Evolutionary conservation across 2,329 filamentous ascomycete species (phyloP).

Genomic region (Bipolaris oryzae): DNA sequence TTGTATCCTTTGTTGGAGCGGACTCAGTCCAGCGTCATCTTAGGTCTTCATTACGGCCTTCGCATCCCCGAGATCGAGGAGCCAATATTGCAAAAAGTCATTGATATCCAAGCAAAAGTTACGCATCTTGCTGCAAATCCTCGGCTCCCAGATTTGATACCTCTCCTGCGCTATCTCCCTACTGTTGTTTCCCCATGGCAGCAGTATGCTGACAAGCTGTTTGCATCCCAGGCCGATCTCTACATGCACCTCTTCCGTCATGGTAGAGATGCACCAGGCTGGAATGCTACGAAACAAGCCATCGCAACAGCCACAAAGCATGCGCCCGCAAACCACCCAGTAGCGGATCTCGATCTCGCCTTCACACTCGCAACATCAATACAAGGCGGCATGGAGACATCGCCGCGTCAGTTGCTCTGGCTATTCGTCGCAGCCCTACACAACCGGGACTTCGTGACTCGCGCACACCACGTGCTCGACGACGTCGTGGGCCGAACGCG

Average conservation of each 20-base stretch:
- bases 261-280: constrained; percentile 9
- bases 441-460: constrained; percentile 3
- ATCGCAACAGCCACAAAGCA: constrained; percentile 9
- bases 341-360: constrained; percentile 14
- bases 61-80: constrained; percentile 11
- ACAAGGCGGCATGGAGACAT: constrained; percentile 19
- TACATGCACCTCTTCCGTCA: constrained; percentile 14
- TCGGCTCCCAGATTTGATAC: constrained; percentile 16
- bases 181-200: constrained; percentile 13
- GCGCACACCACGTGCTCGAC: constrained; percentile 12
- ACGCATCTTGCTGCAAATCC: constrained; percentile 17
- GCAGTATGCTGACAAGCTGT: constrained; percentile 14
- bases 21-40: constrained; percentile 17
- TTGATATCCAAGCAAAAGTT: constrained; percentile 10
- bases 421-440: constrained; percentile 12
- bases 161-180: constrained; percentile 11
- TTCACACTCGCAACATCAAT: constrained; percentile 19
- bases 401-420: constrained; percentile 17
- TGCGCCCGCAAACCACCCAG: constrained; percentile 1
- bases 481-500: constrained; percentile 11
- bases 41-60: constrained; percentile 18
- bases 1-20: constrained; percentile 15
- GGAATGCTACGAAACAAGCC: constrained; percentile 19
- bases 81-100: constrained; percentile 13
- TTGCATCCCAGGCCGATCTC: constrained; percentile 12